phyloP scores from a whole-genome alignment of 352 stramenopile species.

The Thraustochytrium striatum region DNA sequence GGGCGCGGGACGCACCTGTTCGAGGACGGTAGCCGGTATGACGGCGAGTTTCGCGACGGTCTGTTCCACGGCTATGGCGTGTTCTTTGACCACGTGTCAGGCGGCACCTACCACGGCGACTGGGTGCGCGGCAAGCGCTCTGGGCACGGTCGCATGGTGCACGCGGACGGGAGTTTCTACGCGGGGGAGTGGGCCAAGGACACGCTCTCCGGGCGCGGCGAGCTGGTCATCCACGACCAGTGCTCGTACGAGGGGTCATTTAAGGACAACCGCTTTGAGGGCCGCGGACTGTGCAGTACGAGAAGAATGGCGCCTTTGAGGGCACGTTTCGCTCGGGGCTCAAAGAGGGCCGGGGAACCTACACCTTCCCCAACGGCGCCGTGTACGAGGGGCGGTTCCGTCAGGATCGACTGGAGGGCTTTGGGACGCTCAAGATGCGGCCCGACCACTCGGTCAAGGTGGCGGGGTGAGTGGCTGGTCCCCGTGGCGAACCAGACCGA shows the following conservation, averaged over 20 bases:
- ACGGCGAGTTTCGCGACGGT: slow-evolving; percentile 49
- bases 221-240: slow-evolving; percentile 13
- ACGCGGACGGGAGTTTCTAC: slow-evolving; percentile 49
- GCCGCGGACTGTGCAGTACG: slow-evolving; percentile 29
- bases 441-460: not conserved
- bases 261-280: slow-evolving; percentile 8
- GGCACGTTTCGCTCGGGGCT: slow-evolving; percentile 20
- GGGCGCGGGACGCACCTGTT: slow-evolving; percentile 38
- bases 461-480: not conserved
- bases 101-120: slow-evolving; percentile 46
- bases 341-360: slow-evolving; percentile 47
- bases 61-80: slow-evolving; percentile 49
- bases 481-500: slow-evolving; percentile 25
- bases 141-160: slow-evolving; percentile 6
- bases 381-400: slow-evolving; percentile 41
- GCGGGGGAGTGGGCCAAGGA: slow-evolving; percentile 45
- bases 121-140: slow-evolving; percentile 43
- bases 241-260: slow-evolving; percentile 42
- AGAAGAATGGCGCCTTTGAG: slow-evolving; percentile 12
- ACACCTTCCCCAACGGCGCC: slow-evolving; percentile 46
- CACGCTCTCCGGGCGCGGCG: slow-evolving; percentile 21
- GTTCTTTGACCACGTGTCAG: slow-evolving; percentile 7
- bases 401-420: slow-evolving; percentile 20
- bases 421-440: slow-evolving; percentile 35
- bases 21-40: slow-evolving; percentile 42